phyloP scores from a whole-genome alignment of 1,284 basidiomycete species.

The Amylostereum areolatum region DNA sequence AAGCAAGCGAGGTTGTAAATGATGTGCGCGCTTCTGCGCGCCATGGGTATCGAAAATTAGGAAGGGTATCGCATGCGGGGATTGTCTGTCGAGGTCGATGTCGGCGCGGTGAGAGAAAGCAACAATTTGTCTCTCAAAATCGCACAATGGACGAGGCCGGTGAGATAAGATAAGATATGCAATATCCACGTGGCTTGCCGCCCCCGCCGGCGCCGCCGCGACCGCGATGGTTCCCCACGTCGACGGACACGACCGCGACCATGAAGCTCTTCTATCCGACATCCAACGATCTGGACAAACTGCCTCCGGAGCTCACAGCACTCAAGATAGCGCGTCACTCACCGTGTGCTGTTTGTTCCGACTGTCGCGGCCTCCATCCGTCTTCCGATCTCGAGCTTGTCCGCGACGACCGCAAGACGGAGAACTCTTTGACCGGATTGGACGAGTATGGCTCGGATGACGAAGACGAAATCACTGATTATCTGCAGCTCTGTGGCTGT shows the following conservation, averaged over 20 bases:
- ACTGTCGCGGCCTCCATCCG: constrained; percentile 67
- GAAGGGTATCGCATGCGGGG: too few relatives aligned
- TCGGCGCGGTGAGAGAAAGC: too few relatives aligned
- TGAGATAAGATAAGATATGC: too few relatives aligned
- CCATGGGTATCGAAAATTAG: too few relatives aligned
- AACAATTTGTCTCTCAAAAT: too few relatives aligned
- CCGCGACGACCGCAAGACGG: constrained; percentile 42
- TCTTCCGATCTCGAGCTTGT: constrained; percentile 49
- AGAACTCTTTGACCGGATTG: constrained; percentile 44
- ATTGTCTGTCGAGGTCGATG: too few relatives aligned
- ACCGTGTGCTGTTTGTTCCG: constrained; percentile 51
- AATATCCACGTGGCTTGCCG: too few relatives aligned
- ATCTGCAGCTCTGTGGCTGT: constrained; percentile 69
- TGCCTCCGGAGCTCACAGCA: constrained; percentile 44
- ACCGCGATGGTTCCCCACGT: too few relatives aligned
- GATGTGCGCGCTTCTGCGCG: too few relatives aligned
- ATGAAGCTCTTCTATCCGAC: constrained; percentile 66
- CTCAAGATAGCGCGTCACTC: constrained; percentile 75
- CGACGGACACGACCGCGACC: constrained; percentile 1
- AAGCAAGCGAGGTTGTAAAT: too few relatives aligned
- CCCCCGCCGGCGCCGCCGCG: too few relatives aligned
- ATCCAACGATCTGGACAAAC: constrained; percentile 38
- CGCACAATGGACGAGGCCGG: too few relatives aligned
- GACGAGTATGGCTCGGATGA: constrained; percentile 65
- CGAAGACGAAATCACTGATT: constrained; percentile 38